phyloP scores from a whole-genome alignment of 805 yeast genomes.

The Dipodascus geniculatus region DNA sequence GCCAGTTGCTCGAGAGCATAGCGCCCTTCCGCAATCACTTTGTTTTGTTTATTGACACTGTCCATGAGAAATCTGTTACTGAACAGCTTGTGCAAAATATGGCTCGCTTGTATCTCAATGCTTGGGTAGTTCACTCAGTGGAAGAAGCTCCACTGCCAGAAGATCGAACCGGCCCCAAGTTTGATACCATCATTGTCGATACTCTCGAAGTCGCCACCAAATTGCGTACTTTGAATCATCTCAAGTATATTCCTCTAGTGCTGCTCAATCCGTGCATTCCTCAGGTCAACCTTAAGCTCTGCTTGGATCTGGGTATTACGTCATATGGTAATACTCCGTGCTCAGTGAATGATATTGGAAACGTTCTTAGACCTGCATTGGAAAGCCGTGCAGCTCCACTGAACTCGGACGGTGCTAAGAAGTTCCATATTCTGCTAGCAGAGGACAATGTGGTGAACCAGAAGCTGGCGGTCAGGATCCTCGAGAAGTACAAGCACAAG shows the following conservation, averaged over 20 bases:
- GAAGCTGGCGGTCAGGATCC: constrained; percentile 71
- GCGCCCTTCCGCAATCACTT: constrained; percentile 63
- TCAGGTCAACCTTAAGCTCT: constrained; percentile 64
- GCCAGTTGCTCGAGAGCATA: constrained; percentile 54
- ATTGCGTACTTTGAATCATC: constrained; percentile 58
- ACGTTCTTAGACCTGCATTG: constrained; percentile 72
- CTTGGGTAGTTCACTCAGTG: constrained; percentile 45
- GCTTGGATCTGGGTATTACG: constrained; percentile 77
- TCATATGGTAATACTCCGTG: constrained; percentile 87
- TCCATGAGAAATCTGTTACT: constrained; percentile 40
- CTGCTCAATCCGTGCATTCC: constrained; percentile 66
- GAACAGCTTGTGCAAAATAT: constrained; percentile 42
- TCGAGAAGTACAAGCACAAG: constrained; percentile 76
- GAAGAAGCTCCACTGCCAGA: constrained; percentile 41
- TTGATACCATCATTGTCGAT: constrained; percentile 76
- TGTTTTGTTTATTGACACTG: constrained; percentile 58
- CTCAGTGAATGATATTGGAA: constrained; percentile 67
- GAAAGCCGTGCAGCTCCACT: constrained; percentile 74
- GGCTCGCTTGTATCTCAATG: constrained; percentile 44
- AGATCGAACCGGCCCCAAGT: constrained; percentile 32
- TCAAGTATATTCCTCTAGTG: constrained; percentile 78
- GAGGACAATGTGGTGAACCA: constrained; percentile 85
- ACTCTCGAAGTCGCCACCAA: constrained; percentile 62
- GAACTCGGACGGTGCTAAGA: constrained; percentile 65
- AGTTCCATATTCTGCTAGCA: constrained; percentile 65